Conservation (phyloP, 352 stramenopile species). For the Pythium grandisporangium region DNA sequence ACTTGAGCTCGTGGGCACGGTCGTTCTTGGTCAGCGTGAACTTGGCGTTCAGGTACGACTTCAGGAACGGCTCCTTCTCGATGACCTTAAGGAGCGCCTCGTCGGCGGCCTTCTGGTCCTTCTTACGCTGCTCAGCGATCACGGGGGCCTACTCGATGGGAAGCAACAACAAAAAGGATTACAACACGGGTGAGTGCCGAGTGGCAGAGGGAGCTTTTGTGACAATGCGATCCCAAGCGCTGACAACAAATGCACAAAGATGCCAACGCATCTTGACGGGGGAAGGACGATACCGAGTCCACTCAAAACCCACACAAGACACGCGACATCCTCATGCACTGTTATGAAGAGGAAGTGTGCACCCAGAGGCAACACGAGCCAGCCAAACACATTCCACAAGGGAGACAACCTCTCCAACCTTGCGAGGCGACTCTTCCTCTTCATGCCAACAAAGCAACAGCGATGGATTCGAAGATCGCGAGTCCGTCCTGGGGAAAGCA, state of each 20-base stretch:
- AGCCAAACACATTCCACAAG: too few species aligned
- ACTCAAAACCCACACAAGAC: too few species aligned
- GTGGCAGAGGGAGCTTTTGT: conserved; percentile 80
- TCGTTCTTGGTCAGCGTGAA: conserved; percentile 98
- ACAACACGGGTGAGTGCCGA: conserved; percentile 13
- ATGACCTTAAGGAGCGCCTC: conserved; percentile 82
- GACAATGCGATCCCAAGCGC: conserved; percentile 87
- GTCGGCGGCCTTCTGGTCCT: conserved; percentile 98
- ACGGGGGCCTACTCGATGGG: conserved; percentile 89
- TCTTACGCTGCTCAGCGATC: conserved; percentile 96
- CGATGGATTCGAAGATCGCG: too few species aligned
- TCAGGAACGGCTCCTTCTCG: conserved; percentile 90
- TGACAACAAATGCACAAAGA: too few species aligned
- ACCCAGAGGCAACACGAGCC: too few species aligned
- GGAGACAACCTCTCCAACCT: too few species aligned
- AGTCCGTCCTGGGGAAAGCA: conserved; percentile 4
- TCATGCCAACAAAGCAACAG: conserved; percentile 19
- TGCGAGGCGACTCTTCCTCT: too few species aligned
- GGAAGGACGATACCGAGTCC: too few species aligned
- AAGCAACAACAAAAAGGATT: not conserved
- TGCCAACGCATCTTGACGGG: too few species aligned
- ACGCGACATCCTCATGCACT: too few species aligned
- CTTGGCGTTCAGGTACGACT: conserved; percentile 97
- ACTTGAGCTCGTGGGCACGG: conserved; percentile 98
- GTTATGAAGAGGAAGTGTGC: too few species aligned